phyloP scores from a whole-genome alignment of 192 early-diverging fungal species.

The Coemansia sp. region DNA sequence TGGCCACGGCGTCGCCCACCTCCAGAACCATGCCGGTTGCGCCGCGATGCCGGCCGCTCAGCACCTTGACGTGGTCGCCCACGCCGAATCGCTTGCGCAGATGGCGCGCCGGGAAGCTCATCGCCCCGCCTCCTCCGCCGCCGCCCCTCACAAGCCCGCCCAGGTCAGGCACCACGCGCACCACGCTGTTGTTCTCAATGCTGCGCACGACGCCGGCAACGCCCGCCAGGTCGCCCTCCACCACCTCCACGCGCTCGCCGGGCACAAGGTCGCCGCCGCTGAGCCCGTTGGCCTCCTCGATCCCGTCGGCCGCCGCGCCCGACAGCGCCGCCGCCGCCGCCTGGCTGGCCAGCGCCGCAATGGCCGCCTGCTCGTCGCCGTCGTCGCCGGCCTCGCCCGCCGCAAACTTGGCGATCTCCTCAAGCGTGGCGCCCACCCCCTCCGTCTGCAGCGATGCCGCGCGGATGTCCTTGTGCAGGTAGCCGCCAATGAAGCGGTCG shows the following conservation, averaged over 20 bases:
- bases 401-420: slow-evolving; percentile 84
- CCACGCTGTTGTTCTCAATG: slow-evolving; percentile 66
- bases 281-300: slow-evolving; percentile 52
- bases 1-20: slow-evolving; percentile 79
- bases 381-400: slow-evolving; percentile 62
- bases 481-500: slow-evolving; percentile 73
- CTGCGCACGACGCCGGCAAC: slow-evolving; percentile 74
- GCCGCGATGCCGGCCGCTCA: slow-evolving; percentile 79
- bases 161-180: slow-evolving; percentile 68
- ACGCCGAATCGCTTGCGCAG: slow-evolving; percentile 86
- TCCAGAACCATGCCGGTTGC: slow-evolving; percentile 88
- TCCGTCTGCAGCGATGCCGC: slow-evolving; percentile 63
- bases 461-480: slow-evolving; percentile 82
- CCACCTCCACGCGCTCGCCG: slow-evolving; percentile 87
- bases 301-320: slow-evolving; percentile 11
- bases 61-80: slow-evolving; percentile 94
- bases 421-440: slow-evolving; percentile 82
- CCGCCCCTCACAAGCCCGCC: slow-evolving; percentile 51
- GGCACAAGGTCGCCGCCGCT: slow-evolving; percentile 62
- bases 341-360: slow-evolving; percentile 58
- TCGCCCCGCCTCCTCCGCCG: slow-evolving; percentile 27
- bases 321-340: slow-evolving; percentile 44
- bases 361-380: slow-evolving; percentile 65
- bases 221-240: slow-evolving; percentile 79
- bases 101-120: slow-evolving; percentile 65